phyloP scores from a whole-genome alignment of 495 filamentous ascomycete species.

The Aspergillus sclerotiicarbonarius region DNA sequence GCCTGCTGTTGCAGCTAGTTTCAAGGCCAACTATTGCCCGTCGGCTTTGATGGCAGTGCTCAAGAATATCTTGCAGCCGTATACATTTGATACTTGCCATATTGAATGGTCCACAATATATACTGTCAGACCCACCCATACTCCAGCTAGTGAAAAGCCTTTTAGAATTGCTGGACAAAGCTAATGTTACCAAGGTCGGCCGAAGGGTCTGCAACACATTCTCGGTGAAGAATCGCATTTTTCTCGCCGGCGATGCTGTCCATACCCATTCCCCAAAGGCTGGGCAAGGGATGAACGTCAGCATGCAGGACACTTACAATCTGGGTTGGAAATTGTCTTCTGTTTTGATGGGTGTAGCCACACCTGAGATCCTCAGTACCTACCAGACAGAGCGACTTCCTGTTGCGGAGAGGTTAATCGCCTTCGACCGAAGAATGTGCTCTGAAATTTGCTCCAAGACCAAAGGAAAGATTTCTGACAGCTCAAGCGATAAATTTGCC shows the following conservation, averaged over 20 bases:
- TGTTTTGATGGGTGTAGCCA: conserved; percentile 50
- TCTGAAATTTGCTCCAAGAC: conserved; percentile 18
- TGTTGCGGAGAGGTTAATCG: conserved; percentile 62
- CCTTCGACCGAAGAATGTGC: conserved; percentile 55
- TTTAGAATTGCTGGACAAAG: background rate
- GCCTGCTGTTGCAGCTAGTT: background rate
- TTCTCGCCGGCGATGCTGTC: conserved; percentile 25
- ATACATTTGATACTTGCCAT: conserved; percentile 28
- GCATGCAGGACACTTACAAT: conserved; percentile 62
- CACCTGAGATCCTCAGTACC: conserved; percentile 52
- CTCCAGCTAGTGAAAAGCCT: background rate
- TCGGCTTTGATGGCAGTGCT: conserved; percentile 27
- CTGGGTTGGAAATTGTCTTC: conserved; percentile 69
- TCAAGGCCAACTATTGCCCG: conserved; percentile 2
- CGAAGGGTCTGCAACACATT: conserved; percentile 62
- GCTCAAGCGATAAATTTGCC: background rate
- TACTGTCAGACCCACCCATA: background rate
- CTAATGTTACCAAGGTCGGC: conserved; percentile 47
- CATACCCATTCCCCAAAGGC: conserved; percentile 66
- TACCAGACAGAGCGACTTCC: conserved; percentile 60
- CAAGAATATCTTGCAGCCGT: conserved; percentile 55
- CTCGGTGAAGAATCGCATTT: conserved; percentile 55
- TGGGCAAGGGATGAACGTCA: conserved; percentile 71
- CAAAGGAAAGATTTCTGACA: background rate
- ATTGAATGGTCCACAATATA: conserved; percentile 16